A percentile compares a stretch with the other conserved stretches of the same genome.
Evolutionary conservation across 768 basidiomycete species (phyloP).

Genomic region (Favolaschia claudopus): DNA sequence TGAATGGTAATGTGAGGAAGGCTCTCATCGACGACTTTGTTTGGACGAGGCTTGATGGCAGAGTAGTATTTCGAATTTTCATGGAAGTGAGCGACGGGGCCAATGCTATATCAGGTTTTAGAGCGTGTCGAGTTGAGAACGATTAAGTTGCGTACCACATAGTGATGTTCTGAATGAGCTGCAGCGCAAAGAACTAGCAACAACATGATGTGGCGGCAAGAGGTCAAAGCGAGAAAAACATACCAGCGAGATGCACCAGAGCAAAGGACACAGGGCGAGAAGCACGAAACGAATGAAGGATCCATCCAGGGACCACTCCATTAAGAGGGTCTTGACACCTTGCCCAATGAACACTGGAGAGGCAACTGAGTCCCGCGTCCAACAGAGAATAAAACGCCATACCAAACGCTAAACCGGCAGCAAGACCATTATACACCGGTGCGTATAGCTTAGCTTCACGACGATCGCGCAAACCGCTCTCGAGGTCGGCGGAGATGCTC

Average conservation of each 20-base stretch:
- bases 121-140: conserved; percentile 56
- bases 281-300: conserved; percentile 68
- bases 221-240: conserved; percentile 35
- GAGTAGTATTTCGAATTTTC: conserved; percentile 85
- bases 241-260: conserved; percentile 78
- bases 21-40: conserved; percentile 55
- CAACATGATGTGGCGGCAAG: not conserved
- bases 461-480: conserved; percentile 26
- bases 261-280: conserved; percentile 62
- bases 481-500: conserved; percentile 36
- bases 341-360: conserved; percentile 69
- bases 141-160: conserved; percentile 62
- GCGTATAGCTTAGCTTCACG: conserved; percentile 59
- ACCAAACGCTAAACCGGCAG: conserved; percentile 64
- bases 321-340: conserved; percentile 64
- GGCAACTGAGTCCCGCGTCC: conserved; percentile 38
- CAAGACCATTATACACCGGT: conserved; percentile 71
- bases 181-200: conserved; percentile 77
- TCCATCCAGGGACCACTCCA: conserved; percentile 74
- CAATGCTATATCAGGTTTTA: conserved; percentile 58
- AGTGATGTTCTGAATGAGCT: conserved; percentile 71
- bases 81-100: conserved; percentile 82
- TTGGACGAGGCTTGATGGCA: conserved; percentile 63
- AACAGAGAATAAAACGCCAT: conserved; percentile 46
- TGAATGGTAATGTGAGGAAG: conserved; percentile 84